Conservation (phyloP, 2,329 filamentous ascomycete genomes). For the Colletotrichum sp. region DNA sequence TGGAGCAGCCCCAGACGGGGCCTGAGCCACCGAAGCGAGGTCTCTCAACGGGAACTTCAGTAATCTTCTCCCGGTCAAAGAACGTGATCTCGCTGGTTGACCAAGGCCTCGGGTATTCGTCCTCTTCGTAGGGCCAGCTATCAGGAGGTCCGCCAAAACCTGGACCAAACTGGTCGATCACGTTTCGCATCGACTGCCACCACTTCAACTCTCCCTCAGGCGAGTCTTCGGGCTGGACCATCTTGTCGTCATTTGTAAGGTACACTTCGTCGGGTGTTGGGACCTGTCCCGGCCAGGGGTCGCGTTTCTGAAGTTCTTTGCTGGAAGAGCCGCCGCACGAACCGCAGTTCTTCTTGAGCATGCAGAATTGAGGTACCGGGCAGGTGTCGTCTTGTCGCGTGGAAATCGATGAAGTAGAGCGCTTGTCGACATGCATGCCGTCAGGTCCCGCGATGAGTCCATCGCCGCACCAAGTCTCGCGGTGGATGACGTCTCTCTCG, state of each 20-base stretch:
- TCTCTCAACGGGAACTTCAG: not conserved
- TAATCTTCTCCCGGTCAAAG: not conserved
- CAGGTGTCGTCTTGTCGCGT: not conserved
- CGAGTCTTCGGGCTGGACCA: not conserved
- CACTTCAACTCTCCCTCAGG: not conserved
- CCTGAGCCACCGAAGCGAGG: conserved; percentile 15
- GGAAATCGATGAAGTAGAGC: not conserved
- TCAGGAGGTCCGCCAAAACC: not conserved
- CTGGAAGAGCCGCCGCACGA: not conserved
- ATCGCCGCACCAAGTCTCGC: conserved; percentile 13
- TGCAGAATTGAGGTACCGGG: not conserved
- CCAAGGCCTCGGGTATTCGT: not conserved
- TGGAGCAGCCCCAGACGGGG: conserved; percentile 20
- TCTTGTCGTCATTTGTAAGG: not conserved
- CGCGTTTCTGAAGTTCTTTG: not conserved
- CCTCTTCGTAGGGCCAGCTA: not conserved
- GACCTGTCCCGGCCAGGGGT: not conserved
- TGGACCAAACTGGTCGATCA: not conserved
- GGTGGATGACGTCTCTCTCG: conserved; percentile 30
- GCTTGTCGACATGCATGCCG: not conserved
- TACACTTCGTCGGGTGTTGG: not conserved
- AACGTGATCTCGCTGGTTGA: not conserved
- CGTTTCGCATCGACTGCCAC: not conserved
- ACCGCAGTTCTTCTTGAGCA: not conserved
- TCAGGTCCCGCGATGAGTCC: not conserved